Evolutionary conservation across 1,139 yeast genomes (phyloP), one percentile per base, ranked within the genome.

Genomic region (Hansenula anomala): DNA sequence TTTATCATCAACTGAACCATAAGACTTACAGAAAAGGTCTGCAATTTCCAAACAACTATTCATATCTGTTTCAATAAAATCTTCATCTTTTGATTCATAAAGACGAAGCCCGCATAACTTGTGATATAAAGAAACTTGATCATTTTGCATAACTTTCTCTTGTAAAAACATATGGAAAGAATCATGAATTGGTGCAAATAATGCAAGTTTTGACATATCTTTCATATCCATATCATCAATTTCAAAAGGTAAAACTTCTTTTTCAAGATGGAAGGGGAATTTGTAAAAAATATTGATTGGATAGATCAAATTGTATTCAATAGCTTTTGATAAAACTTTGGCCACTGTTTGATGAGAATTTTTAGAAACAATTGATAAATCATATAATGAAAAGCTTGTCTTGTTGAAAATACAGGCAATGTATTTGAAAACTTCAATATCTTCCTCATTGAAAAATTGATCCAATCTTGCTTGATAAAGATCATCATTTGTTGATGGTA

Each of bases 281-380:
- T 74, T 75, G 51, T 74, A 73, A 44, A 65, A 67, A 1, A 71
- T 58, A 18, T 70, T 66, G 11, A 66, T 58, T 1, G 79, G 75
- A 1, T 55, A 48, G 8, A 75, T 49, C 1, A 73, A 38, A 28
- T 61, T 59, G 13, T 59, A 41, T 27, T 65, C 64, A 16, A 67
- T 53, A 15, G 70, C 68, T 28, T 63, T 49, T 28, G 61, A 64
- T 9, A 75, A 42, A 6, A 69, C 56, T 47, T 55, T 28, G 33
- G 57, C 46, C 56, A 41, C 35, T 8, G 33, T 33, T 9, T 23
- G n/a, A 1, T 40, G 47, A 0, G 74, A 54, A 23, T 59, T 51
- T 3, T 61, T 61, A 2, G 73, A 58, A 3, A 69, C 75, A 13
- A 65, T 56, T 36, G 64, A 59, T 31, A 75, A 53, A 38, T 73